Conservation (phyloP, 768 basidiomycete species). For the Russula compacta region DNA sequence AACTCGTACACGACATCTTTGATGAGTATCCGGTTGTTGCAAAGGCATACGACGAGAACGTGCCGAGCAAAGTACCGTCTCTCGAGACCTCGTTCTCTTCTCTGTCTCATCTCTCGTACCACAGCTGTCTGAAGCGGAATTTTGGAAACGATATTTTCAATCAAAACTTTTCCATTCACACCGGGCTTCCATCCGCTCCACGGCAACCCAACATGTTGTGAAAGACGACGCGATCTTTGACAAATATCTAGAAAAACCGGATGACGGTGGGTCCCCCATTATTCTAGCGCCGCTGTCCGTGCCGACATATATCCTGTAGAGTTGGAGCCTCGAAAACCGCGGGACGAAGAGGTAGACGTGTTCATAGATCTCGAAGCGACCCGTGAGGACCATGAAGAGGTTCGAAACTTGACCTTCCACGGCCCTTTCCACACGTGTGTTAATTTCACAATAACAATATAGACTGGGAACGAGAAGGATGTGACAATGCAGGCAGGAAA, state of each 20-base stretch:
- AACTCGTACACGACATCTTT: slow-evolving; percentile 92
- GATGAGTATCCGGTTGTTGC: slow-evolving; percentile 96
- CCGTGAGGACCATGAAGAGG: slow-evolving; percentile 84
- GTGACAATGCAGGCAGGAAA: slow-evolving; percentile 93
- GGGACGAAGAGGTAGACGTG: slow-evolving; percentile 58
- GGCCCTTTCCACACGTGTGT: background rate
- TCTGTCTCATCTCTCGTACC: slow-evolving; percentile 2
- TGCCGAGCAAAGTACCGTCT: slow-evolving; percentile 63
- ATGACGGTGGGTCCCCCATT: slow-evolving; percentile 58
- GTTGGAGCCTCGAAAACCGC: slow-evolving; percentile 64
- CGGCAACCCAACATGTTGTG: slow-evolving; percentile 74
- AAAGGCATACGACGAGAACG: slow-evolving; percentile 87
- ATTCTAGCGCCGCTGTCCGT: background rate
- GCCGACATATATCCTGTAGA: slow-evolving; percentile 34
- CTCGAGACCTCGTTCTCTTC: background rate
- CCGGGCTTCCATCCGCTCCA: slow-evolving; percentile 83
- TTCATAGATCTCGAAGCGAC: slow-evolving; percentile 86
- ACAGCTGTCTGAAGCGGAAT: slow-evolving; percentile 82
- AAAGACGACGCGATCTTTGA: slow-evolving; percentile 93
- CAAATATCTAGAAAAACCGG: slow-evolving; percentile 90
- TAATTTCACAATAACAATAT: background rate
- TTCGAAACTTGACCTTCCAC: slow-evolving; percentile 25
- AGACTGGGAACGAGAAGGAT: slow-evolving; percentile 88
- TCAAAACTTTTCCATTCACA: slow-evolving; percentile 94
- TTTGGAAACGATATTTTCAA: slow-evolving; percentile 96